Evolutionary conservation across 805 yeast species (phyloP), one percentile per base, ranked within the genome.

Genomic region (Lachancea dasiensis): DNA sequence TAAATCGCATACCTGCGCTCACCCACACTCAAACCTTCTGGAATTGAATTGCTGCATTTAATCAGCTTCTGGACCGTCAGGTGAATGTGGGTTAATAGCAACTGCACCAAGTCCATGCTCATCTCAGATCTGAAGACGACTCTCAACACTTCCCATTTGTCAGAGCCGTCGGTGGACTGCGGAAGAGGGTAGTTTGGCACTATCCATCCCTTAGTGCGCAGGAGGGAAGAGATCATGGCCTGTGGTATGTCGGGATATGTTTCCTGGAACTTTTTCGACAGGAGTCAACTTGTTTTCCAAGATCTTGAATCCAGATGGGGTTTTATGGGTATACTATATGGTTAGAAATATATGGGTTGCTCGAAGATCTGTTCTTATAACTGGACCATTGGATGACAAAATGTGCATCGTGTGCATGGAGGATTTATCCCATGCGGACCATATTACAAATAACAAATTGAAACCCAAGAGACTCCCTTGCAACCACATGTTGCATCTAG

Each of bases 161-260:
- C 71, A 31, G 79, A 77, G 24, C 58, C 52, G 40, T 56, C 61
- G 4, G 52, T 47, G 2, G 61, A 51, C 14, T 70, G 67, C 20
- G 95, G 95, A 49, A 87, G 70, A 44, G 82, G 85, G 63, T 87
- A 87, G 68, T 87, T 86, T 48, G 95, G 95, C 46, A 87, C 70
- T 58, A 89, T 89, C 76, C 83, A 87, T 10, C 95, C 94, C 51
- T 78, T 77, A 57, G 72, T 75, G 58, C 96, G 75, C 51, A 87
- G 66, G 58, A 86, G 56, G 10, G 79, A 68, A 0, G 95, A 80
- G 19, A 87, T 60, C 41, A 84, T 69, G 13, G 80, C 70, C 61
- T 89, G 96, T 7, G 95, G 95, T 39, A 87, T 73, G 59, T 78
- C 86, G 3, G 95, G 92, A 58, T 78, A 84, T 28, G 69, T 56